Evolutionary conservation across 2,329 filamentous ascomycete species (phyloP).

Genomic region (Furcasterigmium sp.): DNA sequence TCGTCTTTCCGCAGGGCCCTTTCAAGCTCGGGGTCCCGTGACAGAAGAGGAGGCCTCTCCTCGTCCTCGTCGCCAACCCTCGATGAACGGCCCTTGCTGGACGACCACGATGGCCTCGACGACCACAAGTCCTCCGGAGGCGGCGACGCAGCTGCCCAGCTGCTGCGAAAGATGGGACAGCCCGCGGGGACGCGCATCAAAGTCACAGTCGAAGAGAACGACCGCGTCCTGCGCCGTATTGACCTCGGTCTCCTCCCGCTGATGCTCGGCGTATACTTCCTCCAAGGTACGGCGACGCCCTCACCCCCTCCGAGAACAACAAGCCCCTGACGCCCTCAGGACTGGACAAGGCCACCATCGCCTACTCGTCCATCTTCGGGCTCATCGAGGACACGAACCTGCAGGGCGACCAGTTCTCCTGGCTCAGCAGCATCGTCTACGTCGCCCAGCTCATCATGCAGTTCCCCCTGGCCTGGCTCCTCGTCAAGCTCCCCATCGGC

Average conservation of each 20-base stretch:
- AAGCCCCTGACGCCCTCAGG: background rate
- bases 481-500: slow-evolving; percentile 49
- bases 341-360: slow-evolving; percentile 13
- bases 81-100: background rate
- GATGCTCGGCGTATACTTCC: slow-evolving; percentile 56
- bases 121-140: background rate
- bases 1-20: background rate
- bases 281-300: slow-evolving; percentile 34
- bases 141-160: slow-evolving; percentile 39
- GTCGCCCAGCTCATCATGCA: slow-evolving; percentile 56
- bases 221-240: slow-evolving; percentile 29
- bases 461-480: slow-evolving; percentile 44
- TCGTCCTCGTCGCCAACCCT: background rate
- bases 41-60: background rate
- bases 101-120: background rate
- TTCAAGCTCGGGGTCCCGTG: background rate
- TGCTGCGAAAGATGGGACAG: slow-evolving; percentile 26
- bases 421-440: slow-evolving; percentile 57
- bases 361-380: slow-evolving; percentile 59
- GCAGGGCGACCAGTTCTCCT: slow-evolving; percentile 51
- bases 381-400: slow-evolving; percentile 54
- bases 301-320: no score
- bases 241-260: slow-evolving; percentile 34
- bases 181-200: slow-evolving; percentile 18
- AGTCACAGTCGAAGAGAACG: slow-evolving; percentile 26